Conservation (phyloP, 495 filamentous ascomycete genomes). For the Ascobolus immersus region DNA sequence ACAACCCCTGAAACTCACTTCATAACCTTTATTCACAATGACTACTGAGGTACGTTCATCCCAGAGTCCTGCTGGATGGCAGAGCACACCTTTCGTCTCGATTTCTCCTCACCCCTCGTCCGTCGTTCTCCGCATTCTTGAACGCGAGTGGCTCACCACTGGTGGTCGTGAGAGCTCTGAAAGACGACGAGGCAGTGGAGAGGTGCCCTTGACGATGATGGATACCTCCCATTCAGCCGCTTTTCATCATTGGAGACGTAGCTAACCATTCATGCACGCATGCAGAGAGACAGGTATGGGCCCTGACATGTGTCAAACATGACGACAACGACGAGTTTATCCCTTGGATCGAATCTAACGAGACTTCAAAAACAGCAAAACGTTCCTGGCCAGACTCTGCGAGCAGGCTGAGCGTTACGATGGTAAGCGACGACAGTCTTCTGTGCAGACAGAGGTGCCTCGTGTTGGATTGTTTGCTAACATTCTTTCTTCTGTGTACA, state of each 20-base stretch:
- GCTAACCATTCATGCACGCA: conserved; percentile 19
- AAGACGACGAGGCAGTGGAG: background rate
- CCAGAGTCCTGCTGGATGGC: too few relatives aligned
- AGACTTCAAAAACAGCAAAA: conserved; percentile 58
- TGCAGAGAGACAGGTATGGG: conserved; percentile 64
- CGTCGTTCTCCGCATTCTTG: background rate
- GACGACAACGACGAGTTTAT: conserved; percentile 6
- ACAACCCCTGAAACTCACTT: conserved; percentile 14
- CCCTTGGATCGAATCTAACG: too few relatives aligned
- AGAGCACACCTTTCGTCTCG: conserved; percentile 15
- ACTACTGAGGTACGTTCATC: conserved; percentile 37
- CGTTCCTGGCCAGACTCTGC: conserved; percentile 97
- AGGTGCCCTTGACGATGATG: background rate
- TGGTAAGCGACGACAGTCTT: conserved; percentile 31
- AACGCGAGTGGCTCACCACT: background rate
- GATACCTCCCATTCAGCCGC: background rate
- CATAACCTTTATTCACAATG: conserved; percentile 23
- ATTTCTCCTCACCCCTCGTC: conserved; percentile 18
- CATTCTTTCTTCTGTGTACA: conserved; percentile 16
- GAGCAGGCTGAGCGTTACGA: conserved; percentile 99
- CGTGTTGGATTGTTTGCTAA: conserved; percentile 16
- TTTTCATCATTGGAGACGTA: background rate
- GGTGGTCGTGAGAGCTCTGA: background rate
- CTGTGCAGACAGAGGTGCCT: background rate
- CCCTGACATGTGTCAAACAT: conserved; percentile 9